phyloP scores from a whole-genome alignment of 2,329 filamentous ascomycete genomes.

The Epicoccum nigrum region DNA sequence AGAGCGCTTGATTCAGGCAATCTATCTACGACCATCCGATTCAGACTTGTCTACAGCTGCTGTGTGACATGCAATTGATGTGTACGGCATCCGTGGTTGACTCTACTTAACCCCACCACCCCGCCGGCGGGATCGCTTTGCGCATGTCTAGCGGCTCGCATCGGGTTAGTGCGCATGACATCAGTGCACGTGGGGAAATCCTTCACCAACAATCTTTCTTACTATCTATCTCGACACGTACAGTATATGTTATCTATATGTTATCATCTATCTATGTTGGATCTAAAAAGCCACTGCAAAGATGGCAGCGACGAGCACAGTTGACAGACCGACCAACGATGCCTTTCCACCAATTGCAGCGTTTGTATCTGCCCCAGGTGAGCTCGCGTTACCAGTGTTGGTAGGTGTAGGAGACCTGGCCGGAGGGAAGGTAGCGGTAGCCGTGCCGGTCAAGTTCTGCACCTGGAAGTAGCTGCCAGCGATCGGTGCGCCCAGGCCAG shows the following conservation, averaged over 20 bases:
- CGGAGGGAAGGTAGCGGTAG: constrained; percentile 31
- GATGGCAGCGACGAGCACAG: constrained; percentile 26
- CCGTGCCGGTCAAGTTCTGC: constrained; percentile 34
- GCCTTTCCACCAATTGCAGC: constrained; percentile 15
- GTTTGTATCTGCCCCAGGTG: background rate
- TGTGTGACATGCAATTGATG: constrained; percentile 10
- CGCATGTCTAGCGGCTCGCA: background rate
- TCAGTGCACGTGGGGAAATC: constrained; percentile 7
- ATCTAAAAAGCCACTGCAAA: constrained; percentile 30
- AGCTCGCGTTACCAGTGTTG: constrained; percentile 6
- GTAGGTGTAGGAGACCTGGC: constrained; percentile 13
- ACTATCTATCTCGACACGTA: too few species aligned
- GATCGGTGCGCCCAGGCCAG: constrained; percentile 37
- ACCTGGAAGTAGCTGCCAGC: constrained; percentile 50
- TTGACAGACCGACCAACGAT: constrained; percentile 22
- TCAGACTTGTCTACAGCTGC: background rate
- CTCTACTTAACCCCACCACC: constrained; percentile 10
- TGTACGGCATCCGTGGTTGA: constrained; percentile 1
- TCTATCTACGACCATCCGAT: background rate
- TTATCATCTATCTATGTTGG: background rate
- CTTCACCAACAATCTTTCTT: background rate
- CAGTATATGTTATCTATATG: too few species aligned
- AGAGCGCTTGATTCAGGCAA: constrained; percentile 2
- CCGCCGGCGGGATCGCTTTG: background rate
- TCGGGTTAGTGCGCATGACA: constrained; percentile 5